These are phyloP conservation scores for Oxyria digyna DNA, from an alignment of 148 eudicot species.

Conservation along the genomic window DNA sequence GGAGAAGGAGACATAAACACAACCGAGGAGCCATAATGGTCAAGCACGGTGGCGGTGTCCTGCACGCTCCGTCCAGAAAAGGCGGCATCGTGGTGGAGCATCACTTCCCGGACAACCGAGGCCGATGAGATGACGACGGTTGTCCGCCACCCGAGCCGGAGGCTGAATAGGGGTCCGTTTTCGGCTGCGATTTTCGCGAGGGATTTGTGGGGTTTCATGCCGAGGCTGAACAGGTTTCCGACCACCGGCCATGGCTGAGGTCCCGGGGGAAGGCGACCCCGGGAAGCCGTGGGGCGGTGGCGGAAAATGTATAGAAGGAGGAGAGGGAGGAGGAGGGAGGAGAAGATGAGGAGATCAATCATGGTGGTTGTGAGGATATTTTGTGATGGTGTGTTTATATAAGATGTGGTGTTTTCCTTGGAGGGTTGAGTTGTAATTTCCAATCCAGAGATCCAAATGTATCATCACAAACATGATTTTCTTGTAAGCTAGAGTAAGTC, in stretches of 20 bases:
- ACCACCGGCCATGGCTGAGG: slow-evolving; percentile 32
- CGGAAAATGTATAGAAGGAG: neutral
- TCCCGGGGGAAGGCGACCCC: slow-evolving; percentile 10
- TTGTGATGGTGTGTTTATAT: too few species aligned
- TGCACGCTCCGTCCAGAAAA: slow-evolving; percentile 15
- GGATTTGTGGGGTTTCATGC: slow-evolving; percentile 38
- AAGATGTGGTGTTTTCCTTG: too few species aligned
- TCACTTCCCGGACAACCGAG: slow-evolving; percentile 31
- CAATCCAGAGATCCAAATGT: too few species aligned
- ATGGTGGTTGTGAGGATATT: neutral
- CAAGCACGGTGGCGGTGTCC: slow-evolving; percentile 9
- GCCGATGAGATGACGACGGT: slow-evolving; percentile 40
- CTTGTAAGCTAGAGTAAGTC: too few species aligned
- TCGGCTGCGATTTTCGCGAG: slow-evolving; percentile 30
- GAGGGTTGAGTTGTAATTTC: too few species aligned
- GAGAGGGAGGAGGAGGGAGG: neutral
- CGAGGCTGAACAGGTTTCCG: slow-evolving; percentile 40
- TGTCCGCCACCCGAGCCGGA: slow-evolving; percentile 25
- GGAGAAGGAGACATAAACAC: slow-evolving; percentile 24
- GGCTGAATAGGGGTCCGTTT: slow-evolving; percentile 34
- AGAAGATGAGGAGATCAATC: neutral
- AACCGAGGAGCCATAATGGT: slow-evolving; percentile 24
- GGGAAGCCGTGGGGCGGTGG: neutral
- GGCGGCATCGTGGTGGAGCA: slow-evolving; percentile 37
- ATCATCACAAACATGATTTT: too few species aligned